Percentiles rank a stretch among this genome's conserved stretches.
Evolutionary conservation across 495 filamentous ascomycete species (phyloP).

Genomic region (Hyaloscypha finlandica): DNA sequence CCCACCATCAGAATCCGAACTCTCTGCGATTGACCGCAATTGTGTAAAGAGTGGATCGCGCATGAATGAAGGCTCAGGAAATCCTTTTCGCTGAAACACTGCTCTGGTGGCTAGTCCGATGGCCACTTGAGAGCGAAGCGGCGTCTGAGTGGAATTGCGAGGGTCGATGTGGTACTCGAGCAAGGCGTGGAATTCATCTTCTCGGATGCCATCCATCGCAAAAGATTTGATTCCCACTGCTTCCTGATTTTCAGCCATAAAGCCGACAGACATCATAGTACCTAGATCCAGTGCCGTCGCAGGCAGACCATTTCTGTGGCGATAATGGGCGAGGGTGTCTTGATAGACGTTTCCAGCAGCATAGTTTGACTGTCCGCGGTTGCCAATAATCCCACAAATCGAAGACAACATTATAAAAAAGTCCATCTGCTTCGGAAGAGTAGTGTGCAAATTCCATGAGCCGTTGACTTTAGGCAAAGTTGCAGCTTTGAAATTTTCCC

Average conservation of each 20-base stretch:
- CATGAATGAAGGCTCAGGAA: not conserved
- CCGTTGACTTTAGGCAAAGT: conserved; percentile 57
- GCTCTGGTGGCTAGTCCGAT: conserved; percentile 1
- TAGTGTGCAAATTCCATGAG: conserved; percentile 58
- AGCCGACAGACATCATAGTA: conserved; percentile 38
- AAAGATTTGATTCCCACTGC: not conserved
- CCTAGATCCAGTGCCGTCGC: conserved; percentile 55
- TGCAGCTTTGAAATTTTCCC: conserved; percentile 46
- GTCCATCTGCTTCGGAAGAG: conserved; percentile 51
- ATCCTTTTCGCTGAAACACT: not conserved
- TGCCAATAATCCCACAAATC: conserved; percentile 58
- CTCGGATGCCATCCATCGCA: not conserved
- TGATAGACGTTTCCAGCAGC: conserved; percentile 64
- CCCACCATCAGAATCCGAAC: conserved; percentile 29
- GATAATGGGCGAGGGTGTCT: conserved; percentile 51
- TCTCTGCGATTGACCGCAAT: not conserved
- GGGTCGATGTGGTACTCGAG: not conserved
- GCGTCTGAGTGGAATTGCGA: not conserved
- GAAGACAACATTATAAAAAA: conserved; percentile 69
- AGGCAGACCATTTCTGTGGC: conserved; percentile 44
- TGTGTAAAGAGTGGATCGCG: conserved; percentile 4
- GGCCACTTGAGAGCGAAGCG: conserved; percentile 2
- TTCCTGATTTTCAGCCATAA: conserved; percentile 3
- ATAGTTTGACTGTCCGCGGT: conserved; percentile 62
- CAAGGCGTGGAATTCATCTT: conserved; percentile 13